phyloP scores from a whole-genome alignment of 352 stramenopile genomes.

The Phytopythium kandeliae region DNA sequence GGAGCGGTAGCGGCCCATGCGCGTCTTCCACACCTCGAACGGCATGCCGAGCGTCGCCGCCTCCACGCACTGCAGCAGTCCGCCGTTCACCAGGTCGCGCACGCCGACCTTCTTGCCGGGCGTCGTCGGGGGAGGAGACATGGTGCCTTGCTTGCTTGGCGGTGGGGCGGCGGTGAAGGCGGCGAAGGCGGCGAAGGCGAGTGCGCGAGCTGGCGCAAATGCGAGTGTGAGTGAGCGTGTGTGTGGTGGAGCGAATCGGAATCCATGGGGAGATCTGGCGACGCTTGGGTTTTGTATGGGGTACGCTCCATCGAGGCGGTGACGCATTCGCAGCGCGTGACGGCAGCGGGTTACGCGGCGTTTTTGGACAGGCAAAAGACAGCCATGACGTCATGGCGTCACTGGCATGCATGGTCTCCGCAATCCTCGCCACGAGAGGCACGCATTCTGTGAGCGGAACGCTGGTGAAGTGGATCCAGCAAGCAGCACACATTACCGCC shows the following conservation, averaged over 20 bases:
- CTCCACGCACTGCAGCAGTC: slow-evolving; percentile 85
- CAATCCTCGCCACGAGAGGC: too few relatives aligned
- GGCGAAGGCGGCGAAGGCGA: neutral
- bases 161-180: neutral
- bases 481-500: too few relatives aligned
- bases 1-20: slow-evolving; percentile 86
- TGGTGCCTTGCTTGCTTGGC: neutral
- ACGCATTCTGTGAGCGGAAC: too few relatives aligned
- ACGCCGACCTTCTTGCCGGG: slow-evolving; percentile 78
- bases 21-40: slow-evolving; percentile 92
- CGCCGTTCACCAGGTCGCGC: slow-evolving; percentile 76
- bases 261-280: neutral
- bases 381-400: slow-evolving; percentile 2
- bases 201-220: neutral
- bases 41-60: slow-evolving; percentile 88
- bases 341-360: too few relatives aligned
- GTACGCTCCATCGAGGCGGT: neutral
- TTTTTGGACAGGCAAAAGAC: neutral
- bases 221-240: neutral
- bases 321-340: neutral
- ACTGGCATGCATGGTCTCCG: too few relatives aligned
- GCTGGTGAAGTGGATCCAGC: too few relatives aligned
- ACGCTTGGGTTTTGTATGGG: neutral
- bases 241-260: neutral
- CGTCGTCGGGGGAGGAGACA: slow-evolving; percentile 34